Conservation (phyloP, 345 rosid species). For the Hibiscus trionum region DNA sequence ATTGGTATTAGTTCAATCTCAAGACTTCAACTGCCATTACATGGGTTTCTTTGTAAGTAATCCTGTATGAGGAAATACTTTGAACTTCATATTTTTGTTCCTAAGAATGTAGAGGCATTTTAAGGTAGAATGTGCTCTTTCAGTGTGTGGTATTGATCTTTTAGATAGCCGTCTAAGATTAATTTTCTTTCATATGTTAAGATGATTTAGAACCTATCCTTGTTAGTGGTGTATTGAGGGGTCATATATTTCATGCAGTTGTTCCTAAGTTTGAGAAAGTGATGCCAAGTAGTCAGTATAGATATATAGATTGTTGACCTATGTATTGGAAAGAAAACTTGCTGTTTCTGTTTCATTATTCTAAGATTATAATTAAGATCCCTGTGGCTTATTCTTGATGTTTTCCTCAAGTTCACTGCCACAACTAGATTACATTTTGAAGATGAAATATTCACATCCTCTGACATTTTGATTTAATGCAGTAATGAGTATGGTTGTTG, state of each 20-base stretch:
- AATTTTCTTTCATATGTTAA: background rate
- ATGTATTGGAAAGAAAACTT: background rate
- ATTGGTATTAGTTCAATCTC: background rate
- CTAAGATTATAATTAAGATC: background rate
- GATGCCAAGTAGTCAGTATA: background rate
- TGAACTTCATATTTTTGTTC: background rate
- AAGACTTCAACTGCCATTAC: background rate
- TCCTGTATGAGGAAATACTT: background rate
- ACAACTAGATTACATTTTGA: background rate
- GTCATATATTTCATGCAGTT: background rate
- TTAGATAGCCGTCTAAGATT: background rate
- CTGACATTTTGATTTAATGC: background rate
- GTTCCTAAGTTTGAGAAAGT: background rate
- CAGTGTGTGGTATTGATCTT: background rate
- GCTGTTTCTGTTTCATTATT: background rate
- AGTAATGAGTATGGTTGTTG: background rate
- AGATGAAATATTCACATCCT: background rate
- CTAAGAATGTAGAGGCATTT: background rate
- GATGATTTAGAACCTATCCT: background rate
- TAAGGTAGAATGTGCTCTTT: background rate
- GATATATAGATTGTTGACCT: background rate
- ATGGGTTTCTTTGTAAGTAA: background rate
- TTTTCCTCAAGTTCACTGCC: background rate
- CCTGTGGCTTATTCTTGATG: background rate
- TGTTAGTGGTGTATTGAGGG: background rate